Base-by-base conservation (phyloP, 257 asterid genomes). In the Ajuga chamaepitys region DNA sequence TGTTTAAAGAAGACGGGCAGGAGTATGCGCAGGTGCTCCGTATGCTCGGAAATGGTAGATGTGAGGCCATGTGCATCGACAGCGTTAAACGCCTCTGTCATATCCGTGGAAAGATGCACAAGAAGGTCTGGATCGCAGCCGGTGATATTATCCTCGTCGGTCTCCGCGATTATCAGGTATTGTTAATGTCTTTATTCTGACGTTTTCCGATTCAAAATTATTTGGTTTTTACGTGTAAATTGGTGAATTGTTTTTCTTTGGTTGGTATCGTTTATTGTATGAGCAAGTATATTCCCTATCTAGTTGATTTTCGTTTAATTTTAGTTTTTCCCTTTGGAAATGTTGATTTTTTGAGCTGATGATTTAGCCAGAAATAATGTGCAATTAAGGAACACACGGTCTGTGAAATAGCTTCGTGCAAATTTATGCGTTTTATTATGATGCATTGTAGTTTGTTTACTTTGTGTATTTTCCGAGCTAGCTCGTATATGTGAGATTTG, bases 51-150 rank as follows among this genome's bases (percentile, higher is more conserved):
- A 88, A 91, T 52, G 98, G 98, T 35, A 80, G 98, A 9, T 91
- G 98, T 56, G 96, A 91, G 44, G 95, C 96, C 30, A 81, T 42
- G 75, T 91, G 98, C 55, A 86, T 91, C 73, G 98, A 91, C 67
- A 89, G 91, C 46, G 78, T 78, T 16, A 91, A 88, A 47, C 96
- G 96, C 62, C 98, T 88, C 61, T 86, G 94, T 64, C 98, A 88
- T 24, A 91, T 91, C 73, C 94, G 96, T 14, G 98, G 96, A 1
- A 91, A 91, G 88, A 86, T 91, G 98, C 96, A 88, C 62, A 91
- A 91, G 80, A 91, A 91, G 74, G 98, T 91, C 40, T 91, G 96
- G 98, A 88, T 91, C 73, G 95, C 98, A 61, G 89, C 95, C 74
- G 95, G 95, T 7, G 98, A 91, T 61, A 91, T 91, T 62, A 79